phyloP scores from a whole-genome alignment of 2,329 filamentous ascomycete species.

The Botryotinia globosa region DNA sequence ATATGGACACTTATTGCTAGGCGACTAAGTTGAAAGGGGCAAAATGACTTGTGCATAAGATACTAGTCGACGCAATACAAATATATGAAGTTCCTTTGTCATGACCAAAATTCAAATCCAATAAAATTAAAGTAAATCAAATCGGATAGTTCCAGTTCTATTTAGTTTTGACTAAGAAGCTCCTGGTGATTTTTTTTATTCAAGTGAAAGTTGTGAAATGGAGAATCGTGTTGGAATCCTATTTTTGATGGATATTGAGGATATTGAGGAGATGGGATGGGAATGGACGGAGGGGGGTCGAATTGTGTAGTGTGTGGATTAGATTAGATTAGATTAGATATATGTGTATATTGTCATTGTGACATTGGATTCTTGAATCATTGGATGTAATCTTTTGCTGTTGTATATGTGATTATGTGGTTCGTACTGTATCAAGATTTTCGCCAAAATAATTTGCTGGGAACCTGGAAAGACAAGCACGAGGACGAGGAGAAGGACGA shows the following conservation, averaged over 20 bases:
- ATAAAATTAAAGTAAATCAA: not conserved
- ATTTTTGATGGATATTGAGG: no score
- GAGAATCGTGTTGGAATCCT: not conserved
- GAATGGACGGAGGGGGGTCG: no score
- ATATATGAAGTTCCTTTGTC: slow-evolving; percentile 20
- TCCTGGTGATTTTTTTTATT: not conserved
- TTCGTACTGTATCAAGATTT: not conserved
- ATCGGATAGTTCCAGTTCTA: not conserved
- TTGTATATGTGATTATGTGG: no score
- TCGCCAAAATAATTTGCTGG: fast-evolving
- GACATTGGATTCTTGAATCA: no score
- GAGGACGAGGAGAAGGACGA: not conserved
- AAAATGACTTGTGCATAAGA: slow-evolving; percentile 8
- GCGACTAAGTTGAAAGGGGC: not conserved
- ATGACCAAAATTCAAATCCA: not conserved
- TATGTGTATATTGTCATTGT: no score
- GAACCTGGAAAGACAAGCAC: no score
- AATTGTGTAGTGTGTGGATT: no score
- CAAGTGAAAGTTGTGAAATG: not conserved
- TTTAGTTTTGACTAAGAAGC: not conserved
- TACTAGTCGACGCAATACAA: slow-evolving; percentile 14
- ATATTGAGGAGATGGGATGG: no score
- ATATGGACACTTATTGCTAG: not conserved
- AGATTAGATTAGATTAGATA: no score
- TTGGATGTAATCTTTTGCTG: no score